Conservation (phyloP, 2,329 filamentous ascomycete genomes). For the Fusarium miscanthi region DNA sequence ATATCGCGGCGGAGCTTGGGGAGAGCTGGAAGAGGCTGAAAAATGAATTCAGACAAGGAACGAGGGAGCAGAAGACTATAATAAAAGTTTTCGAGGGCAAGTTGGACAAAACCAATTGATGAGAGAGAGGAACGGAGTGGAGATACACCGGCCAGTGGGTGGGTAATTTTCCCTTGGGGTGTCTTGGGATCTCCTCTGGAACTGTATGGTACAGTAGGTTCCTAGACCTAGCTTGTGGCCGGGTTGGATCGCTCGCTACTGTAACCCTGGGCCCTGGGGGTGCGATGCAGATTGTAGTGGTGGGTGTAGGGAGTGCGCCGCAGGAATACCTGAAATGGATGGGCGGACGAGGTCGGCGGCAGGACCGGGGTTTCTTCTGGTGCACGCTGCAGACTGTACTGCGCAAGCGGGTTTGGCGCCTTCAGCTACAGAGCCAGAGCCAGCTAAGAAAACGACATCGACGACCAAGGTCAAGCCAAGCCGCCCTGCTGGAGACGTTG, state of each 20-base stretch:
- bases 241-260: conserved; percentile 41
- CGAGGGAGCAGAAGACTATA: conserved; percentile 40
- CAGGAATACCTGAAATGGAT: conserved; percentile 42
- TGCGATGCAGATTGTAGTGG: conserved; percentile 20
- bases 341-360: conserved; percentile 45
- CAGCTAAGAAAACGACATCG: conserved; percentile 30
- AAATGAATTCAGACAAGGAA: conserved; percentile 27
- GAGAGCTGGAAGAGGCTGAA: conserved; percentile 44
- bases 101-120: conserved; percentile 48
- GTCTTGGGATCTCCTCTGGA: conserved; percentile 41
- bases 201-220: conserved; percentile 32
- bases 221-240: conserved; percentile 32
- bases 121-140: conserved; percentile 45
- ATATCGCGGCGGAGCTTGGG: conserved; percentile 42
- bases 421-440: conserved; percentile 45
- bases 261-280: conserved; percentile 27
- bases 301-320: conserved; percentile 34
- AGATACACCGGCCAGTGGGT: conserved; percentile 44
- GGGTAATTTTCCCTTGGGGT: conserved; percentile 45
- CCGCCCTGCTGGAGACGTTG: conserved; percentile 43
- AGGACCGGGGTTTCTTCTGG: conserved; percentile 42
- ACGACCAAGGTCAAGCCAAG: conserved; percentile 44
- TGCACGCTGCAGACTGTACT: conserved; percentile 16
- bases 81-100: conserved; percentile 49
- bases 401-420: conserved; percentile 49